A percentile compares a stretch with the other conserved stretches of the same genome.
These are phyloP conservation scores for Candida sonorensis DNA, from an alignment of 805 yeast genomes.

Conservation along the genomic window DNA sequence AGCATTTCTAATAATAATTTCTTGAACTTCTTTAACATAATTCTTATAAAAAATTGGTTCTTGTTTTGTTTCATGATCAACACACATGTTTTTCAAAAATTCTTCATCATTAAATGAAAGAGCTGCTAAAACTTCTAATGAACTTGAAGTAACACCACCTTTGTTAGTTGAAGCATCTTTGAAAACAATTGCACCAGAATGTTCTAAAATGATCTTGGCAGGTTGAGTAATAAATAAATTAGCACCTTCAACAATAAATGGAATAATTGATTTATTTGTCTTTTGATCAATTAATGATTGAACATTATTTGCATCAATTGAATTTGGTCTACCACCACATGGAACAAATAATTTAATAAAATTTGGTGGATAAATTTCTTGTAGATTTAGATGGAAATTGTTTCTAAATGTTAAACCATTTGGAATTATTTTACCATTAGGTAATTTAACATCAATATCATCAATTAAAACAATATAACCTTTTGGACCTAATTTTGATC, in stretches of 20 bases:
- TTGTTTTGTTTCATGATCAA: constrained; percentile 41
- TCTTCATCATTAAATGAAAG: constrained; percentile 81
- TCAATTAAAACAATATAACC: constrained; percentile 86
- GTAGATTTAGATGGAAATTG: constrained; percentile 72
- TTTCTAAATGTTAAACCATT: constrained; percentile 90
- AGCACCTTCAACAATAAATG: constrained; percentile 96
- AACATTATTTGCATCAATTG: constrained; percentile 84
- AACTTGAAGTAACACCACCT: constrained; percentile 98
- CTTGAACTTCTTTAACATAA: constrained; percentile 84
- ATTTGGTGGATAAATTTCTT: constrained; percentile 50
- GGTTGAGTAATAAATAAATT: constrained; percentile 91
- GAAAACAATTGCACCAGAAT: constrained; percentile 79
- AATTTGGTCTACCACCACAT: constrained; percentile 98
- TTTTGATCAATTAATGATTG: constrained; percentile 60
- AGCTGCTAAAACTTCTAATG: constrained; percentile 91
- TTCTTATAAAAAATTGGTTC: constrained; percentile 70
- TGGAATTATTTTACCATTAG: constrained; percentile 66
- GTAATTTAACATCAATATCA: constrained; percentile 71
- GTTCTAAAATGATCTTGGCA: constrained; percentile 81
- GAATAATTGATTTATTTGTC: constrained; percentile 71
- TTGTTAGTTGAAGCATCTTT: constrained; percentile 97
- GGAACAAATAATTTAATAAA: constrained; percentile 86
- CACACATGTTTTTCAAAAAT: constrained; percentile 75
- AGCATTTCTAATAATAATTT: constrained; percentile 70
- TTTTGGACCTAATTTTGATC: constrained; percentile 52